Evolutionary conservation across 2,329 filamentous ascomycete genomes (phyloP).

Genomic region (Nemania serpens): DNA sequence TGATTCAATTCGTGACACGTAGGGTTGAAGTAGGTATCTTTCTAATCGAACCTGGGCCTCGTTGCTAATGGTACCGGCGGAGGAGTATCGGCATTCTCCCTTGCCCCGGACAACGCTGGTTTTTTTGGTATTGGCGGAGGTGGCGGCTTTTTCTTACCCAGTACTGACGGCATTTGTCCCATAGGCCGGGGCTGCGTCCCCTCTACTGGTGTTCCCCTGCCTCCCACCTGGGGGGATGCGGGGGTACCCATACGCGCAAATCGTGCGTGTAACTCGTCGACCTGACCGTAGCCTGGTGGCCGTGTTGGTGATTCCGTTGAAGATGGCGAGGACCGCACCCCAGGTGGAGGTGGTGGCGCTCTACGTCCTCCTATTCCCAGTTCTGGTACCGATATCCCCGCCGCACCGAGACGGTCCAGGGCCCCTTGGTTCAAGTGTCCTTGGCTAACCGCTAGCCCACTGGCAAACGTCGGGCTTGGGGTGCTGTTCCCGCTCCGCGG

Average conservation of each 20-base stretch:
- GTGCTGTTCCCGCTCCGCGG: conserved; percentile 60
- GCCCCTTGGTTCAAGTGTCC: conserved; percentile 60
- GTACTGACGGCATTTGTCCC: conserved; percentile 10
- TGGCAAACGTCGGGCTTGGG: conserved; percentile 44
- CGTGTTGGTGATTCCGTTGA: conserved; percentile 25
- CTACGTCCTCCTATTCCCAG: conserved; percentile 67
- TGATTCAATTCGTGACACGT: neutral
- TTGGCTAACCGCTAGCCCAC: conserved; percentile 25
- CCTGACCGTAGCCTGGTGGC: conserved; percentile 44
- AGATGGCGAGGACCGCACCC: conserved; percentile 35
- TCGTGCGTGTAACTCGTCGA: conserved; percentile 70
- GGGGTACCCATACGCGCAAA: conserved; percentile 59
- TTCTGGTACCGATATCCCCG: conserved; percentile 78
- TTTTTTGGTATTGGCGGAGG: conserved; percentile 52
- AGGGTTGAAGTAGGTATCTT: neutral
- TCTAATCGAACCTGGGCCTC: conserved; percentile 48
- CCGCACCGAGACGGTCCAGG: conserved; percentile 67
- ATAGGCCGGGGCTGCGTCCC: conserved; percentile 42
- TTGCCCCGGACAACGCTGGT: conserved; percentile 42
- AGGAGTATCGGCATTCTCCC: conserved; percentile 43
- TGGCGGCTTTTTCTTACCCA: conserved; percentile 58
- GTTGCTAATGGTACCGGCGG: conserved; percentile 60
- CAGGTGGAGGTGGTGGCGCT: conserved; percentile 37
- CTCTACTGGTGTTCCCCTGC: conserved; percentile 39
- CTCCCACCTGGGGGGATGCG: neutral